Evolutionary conservation across 176 grass and related monocot genomes (phyloP).

Genomic region (Cenchrus americanus): DNA sequence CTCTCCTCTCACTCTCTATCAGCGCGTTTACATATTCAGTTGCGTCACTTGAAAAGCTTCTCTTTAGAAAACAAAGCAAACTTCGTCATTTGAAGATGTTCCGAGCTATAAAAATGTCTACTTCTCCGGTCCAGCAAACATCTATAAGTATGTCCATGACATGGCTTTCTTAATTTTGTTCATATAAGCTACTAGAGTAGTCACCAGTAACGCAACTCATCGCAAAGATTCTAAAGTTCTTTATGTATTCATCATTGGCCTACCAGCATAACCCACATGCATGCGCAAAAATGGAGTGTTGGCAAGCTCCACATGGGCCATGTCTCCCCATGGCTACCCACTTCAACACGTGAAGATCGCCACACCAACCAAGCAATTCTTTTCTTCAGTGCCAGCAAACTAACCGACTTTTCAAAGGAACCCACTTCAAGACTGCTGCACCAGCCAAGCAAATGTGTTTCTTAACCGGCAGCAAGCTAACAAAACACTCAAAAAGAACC

Average conservation of each 20-base stretch:
- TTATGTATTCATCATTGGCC: neutral
- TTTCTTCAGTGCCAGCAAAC: conserved; percentile 32
- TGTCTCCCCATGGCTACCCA: conserved; percentile 3
- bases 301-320: conserved; percentile 26
- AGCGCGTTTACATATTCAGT: neutral
- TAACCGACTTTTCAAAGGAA: conserved; percentile 26
- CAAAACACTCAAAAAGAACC: conserved; percentile 26
- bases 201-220: neutral
- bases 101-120: neutral
- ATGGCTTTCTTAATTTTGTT: neutral
- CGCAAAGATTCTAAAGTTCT: neutral
- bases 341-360: conserved; percentile 31
- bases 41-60: conserved; percentile 1
- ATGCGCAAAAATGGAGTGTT: conserved; percentile 13
- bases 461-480: neutral
- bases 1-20: neutral
- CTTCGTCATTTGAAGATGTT: neutral
- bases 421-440: conserved; percentile 22
- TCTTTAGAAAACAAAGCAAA: neutral
- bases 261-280: conserved; percentile 17
- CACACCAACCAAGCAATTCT: conserved; percentile 24
- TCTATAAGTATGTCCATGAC: neutral
- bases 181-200: neutral
- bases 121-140: neutral
- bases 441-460: conserved; percentile 32